Conservation (phyloP, 108 stramenopile genomes). For the Craspedostauros australis region DNA sequence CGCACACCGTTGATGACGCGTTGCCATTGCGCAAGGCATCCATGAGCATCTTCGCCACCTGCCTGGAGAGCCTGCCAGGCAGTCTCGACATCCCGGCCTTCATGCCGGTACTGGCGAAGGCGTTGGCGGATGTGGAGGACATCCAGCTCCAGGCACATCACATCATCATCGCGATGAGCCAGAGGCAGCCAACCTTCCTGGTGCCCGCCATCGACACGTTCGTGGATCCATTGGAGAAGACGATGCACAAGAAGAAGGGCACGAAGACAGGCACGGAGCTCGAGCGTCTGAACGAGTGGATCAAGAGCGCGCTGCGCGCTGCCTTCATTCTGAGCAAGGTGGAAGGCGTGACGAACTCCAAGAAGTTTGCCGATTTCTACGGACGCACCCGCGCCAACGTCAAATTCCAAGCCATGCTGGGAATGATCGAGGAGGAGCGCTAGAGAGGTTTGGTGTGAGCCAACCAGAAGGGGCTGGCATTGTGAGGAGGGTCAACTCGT, state of each 20-base stretch:
- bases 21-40: constrained; percentile 93
- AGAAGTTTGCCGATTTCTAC: constrained; percentile 67
- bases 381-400: constrained; percentile 44
- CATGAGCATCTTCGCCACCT: constrained; percentile 85
- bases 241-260: constrained; percentile 76
- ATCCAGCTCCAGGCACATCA: constrained; percentile 79
- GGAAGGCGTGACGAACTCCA: constrained; percentile 59
- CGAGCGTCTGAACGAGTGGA: constrained; percentile 78
- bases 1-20: constrained; percentile 95
- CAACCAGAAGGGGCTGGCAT: no score
- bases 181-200: constrained; percentile 49
- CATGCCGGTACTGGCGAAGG: constrained; percentile 69
- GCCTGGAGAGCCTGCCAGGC: constrained; percentile 75
- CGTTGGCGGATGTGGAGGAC: constrained; percentile 77
- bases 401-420: constrained; percentile 38
- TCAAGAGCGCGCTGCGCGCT: constrained; percentile 73
- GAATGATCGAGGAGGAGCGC: constrained; percentile 44
- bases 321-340: constrained; percentile 56
- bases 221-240: constrained; percentile 76
- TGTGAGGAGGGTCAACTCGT: no score
- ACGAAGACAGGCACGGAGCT: constrained; percentile 75
- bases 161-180: constrained; percentile 70
- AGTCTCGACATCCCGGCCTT: constrained; percentile 64
- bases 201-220: constrained; percentile 63
- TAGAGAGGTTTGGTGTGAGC: no score